Base-by-base conservation (phyloP, 768 basidiomycete genomes). In the Tricholoma flavovirens region DNA sequence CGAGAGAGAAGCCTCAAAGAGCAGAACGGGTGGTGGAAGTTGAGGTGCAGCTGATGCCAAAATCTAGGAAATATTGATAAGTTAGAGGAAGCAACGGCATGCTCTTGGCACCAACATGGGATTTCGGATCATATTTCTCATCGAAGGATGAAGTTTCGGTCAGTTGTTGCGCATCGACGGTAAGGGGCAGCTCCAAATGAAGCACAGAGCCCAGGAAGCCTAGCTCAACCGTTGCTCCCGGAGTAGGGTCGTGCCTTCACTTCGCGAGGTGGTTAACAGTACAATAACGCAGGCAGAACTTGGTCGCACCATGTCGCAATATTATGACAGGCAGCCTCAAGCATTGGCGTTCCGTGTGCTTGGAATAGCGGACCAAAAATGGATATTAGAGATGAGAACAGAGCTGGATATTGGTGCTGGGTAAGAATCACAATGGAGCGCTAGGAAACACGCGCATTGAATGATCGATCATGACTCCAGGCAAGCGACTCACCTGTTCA, bases 311-410 rank as follows among this genome's bases (percentile, higher is more conserved):
- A 97, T 58, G 78, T 83, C 5, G 90, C 82, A 22, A 93, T 87
- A 57, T 90, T 89, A 63, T 94, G 83, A 66, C 90, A 93, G 2
- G 91, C 90, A 0, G 86, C 82, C 69, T 96, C 92, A 3, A 94
- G 74, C 78, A 92, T 93, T 0, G 89, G 79, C 4, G 81, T 77
- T 4, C 90, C 92, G 59, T 93, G 88, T 21, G 72, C 67, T 57
- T 84, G 80, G 64, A 84, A 90, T 24, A 88, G 69, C 0, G 92
- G 90, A 0, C 90, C 93, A 40, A 97, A 79, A 49, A 83, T 78
- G 14, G 72, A 72, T 19, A 81, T 71, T 22, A 95, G 68, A 0
- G 82, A 68, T n/a, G 86, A 81, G 72, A 91, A 98, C 10, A 98
- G 72, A 0, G 91, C 82, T 0, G 93, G 90, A 66, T 87, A 93